Evolutionary conservation across 306 rosid genomes (phyloP), one percentile per base, ranked within the genome.

Genomic region (Rosa rugosa): DNA sequence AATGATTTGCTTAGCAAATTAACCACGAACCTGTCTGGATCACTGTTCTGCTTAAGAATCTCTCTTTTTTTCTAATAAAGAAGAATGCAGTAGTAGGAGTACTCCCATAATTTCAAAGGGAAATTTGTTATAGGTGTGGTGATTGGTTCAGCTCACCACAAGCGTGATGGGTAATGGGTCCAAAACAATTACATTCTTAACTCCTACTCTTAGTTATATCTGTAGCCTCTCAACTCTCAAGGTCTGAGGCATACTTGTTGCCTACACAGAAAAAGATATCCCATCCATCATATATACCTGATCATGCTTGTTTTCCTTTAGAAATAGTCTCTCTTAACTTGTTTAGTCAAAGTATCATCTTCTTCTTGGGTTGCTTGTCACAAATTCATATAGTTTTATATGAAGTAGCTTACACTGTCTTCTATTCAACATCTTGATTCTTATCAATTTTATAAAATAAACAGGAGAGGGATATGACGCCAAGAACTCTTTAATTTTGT

Each of bases 251-350:
- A 65, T 80, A 90, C 97, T 77, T 82, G 67, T 83, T 75, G 94
- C 85, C 98, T 83, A 87, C 83, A 90, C 62, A 84, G 98, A 95
- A 78, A 88, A 80, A 85, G 99, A 95, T 85, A 87, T 93, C 63
- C 74, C 90, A 95, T 87, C 99, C 77, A 77, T 84, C 80, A 8
- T 56, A 2, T 56, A 56, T 51, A 6, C 16, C 63, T 64, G 44
- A 34, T 14, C 42, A 60, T 73, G 23, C 57, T 25, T 6, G 20
- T 0, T 31, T 46, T 41, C n/a, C 40, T 0, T 23, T 49, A 12
- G 9, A 7, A n/a, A 51, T 47, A 12, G 25, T 14, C 8, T 72
- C 46, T 40, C 10, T 44, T 4, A 60, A 12, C 40, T 25, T 68
- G 10, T 22, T 67, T 12, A 2, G 16, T 73, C 44, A 5, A 47